Evolutionary conservation across 345 rosid genomes (phyloP).

Genomic region (Excoecaria cochinchinensis): DNA sequence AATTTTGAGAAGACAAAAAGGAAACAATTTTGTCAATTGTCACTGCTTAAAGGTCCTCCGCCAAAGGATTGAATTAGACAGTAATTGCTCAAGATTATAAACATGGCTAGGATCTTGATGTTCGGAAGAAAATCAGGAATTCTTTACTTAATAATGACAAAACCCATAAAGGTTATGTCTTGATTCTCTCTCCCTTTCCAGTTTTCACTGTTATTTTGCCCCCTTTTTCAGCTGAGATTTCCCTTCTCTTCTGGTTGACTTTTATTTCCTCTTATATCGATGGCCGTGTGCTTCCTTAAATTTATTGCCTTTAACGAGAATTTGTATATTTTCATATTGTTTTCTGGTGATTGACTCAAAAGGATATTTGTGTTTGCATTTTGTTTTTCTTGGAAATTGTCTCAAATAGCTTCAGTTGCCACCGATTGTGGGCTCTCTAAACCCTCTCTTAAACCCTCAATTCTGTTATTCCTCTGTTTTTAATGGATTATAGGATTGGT

Average conservation of each 20-base stretch:
- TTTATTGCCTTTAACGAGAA: background rate
- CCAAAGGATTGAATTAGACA: background rate
- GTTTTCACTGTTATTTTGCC: slow-evolving; percentile 9
- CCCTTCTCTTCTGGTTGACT: background rate
- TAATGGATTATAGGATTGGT: slow-evolving; percentile 46
- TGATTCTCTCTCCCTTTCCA: background rate
- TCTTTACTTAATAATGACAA: background rate
- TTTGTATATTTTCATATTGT: background rate
- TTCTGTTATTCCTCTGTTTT: background rate
- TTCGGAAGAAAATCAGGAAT: slow-evolving; percentile 19
- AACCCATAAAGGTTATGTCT: background rate
- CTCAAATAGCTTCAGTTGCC: no score
- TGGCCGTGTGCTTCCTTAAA: background rate
- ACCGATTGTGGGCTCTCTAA: background rate
- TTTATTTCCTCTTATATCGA: background rate
- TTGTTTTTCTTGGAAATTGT: background rate
- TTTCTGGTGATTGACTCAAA: background rate
- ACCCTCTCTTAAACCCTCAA: background rate
- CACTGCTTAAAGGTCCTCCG: background rate
- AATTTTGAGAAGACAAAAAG: background rate
- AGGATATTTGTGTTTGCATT: background rate
- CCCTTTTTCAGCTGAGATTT: background rate
- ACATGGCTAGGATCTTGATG: slow-evolving; percentile 14
- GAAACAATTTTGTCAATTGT: background rate
- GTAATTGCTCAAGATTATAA: background rate